A percentile compares a stretch with the other conserved stretches of the same genome.
phyloP scores from a whole-genome alignment of 352 stramenopile species.

The Pythium utonaiense region DNA sequence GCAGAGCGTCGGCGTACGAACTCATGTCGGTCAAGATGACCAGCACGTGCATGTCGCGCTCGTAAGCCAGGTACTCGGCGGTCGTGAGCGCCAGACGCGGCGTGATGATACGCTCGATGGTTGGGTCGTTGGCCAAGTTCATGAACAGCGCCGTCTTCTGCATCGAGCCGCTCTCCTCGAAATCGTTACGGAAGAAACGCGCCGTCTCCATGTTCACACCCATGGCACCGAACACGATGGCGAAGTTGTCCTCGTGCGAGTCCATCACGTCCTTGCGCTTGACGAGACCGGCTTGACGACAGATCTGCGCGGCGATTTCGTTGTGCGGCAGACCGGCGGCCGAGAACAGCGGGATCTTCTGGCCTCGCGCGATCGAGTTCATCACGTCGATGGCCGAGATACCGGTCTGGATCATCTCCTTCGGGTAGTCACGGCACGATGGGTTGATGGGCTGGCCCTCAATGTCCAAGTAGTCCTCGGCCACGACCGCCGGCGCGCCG shows the following conservation, averaged over 20 bases:
- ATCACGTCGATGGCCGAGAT: conserved; percentile 99
- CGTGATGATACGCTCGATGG: conserved; percentile 99
- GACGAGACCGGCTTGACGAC: conserved; percentile 97
- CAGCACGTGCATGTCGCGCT: conserved; percentile 98
- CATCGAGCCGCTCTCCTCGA: conserved; percentile 98
- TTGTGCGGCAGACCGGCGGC: conserved; percentile 98
- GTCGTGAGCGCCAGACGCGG: conserved; percentile 97
- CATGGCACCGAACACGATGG: conserved; percentile 99
- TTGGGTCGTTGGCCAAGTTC: conserved; percentile 99
- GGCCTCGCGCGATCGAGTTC: conserved; percentile 99
- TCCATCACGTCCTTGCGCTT: conserved; percentile 98
- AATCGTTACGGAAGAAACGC: conserved; percentile 96
- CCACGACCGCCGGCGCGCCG: conserved; percentile 94
- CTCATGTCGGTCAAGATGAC: conserved; percentile 99
- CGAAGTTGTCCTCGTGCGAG: conserved; percentile 99
- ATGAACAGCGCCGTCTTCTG: conserved; percentile 98
- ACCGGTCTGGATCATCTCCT: conserved; percentile 99
- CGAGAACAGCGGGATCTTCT: conserved; percentile 99
- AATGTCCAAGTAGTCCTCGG: conserved; percentile 99
- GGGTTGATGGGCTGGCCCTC: conserved; percentile 99
- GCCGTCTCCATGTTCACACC: conserved; percentile 99
- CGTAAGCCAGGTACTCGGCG: conserved; percentile 99
- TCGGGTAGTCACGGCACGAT: conserved; percentile 98
- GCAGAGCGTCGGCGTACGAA: conserved; percentile 97
- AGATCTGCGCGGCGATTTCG: conserved; percentile 99